A percentile compares a stretch with the other conserved stretches of the same genome.
These are phyloP conservation scores for Kitagawia praeruptora DNA, from an alignment of 129 eudicot species.

Conservation along the genomic window DNA sequence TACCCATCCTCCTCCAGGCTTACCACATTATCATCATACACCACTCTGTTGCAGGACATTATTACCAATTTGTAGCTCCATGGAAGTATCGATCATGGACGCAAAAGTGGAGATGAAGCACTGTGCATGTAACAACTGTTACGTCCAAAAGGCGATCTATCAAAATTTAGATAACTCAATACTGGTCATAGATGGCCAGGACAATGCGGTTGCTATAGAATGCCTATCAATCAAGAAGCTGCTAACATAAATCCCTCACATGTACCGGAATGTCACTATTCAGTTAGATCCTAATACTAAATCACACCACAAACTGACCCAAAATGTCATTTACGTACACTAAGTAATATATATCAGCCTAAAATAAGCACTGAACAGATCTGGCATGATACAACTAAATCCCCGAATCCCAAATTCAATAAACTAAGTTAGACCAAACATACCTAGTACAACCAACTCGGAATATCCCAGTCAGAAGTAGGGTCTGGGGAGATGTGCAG, in stretches of 20 bases:
- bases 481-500: neutral
- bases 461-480: neutral
- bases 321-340: neutral
- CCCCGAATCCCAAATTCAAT: neutral
- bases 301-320: neutral
- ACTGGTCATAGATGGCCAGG: neutral
- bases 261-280: neutral
- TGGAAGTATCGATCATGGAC: neutral
- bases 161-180: neutral
- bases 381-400: neutral
- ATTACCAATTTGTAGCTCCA: neutral
- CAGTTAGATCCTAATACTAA: neutral
- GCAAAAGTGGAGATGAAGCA: neutral
- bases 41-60: neutral
- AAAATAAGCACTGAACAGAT: neutral
- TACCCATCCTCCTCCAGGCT: neutral
- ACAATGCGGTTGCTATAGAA: neutral
- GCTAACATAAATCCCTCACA: neutral
- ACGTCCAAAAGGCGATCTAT: neutral
- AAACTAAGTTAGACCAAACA: neutral
- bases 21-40: neutral
- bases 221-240: neutral
- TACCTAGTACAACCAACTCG: neutral
- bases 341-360: neutral
- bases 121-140: neutral